These are phyloP conservation scores for Trichoderma sp. DNA, from an alignment of 2,329 filamentous ascomycete species.

Conservation along the genomic window DNA sequence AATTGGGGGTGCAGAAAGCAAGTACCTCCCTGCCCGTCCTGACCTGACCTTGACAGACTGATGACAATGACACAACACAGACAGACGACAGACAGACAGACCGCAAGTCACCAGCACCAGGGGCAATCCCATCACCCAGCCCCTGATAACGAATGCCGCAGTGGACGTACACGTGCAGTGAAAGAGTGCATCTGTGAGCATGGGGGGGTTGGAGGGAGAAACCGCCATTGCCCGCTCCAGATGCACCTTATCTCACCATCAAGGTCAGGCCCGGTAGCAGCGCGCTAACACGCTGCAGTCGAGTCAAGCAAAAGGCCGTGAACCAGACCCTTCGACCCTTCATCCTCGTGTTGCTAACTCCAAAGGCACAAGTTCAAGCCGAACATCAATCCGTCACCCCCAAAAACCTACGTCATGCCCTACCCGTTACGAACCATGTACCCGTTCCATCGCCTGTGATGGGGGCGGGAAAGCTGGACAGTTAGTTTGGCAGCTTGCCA, in stretches of 20 bases:
- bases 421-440: neutral
- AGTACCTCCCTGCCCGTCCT: neutral
- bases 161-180: neutral
- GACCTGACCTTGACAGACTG: neutral
- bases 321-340: no score
- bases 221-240: no score
- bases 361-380: no score
- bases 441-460: neutral
- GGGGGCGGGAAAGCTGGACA: neutral
- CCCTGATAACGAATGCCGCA: constrained; percentile 10
- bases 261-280: neutral
- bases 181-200: neutral
- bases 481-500: constrained; percentile 6
- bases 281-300: neutral
- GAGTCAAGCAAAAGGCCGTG: neutral
- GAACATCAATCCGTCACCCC: neutral
- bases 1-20: neutral
- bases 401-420: constrained; percentile 11
- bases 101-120: constrained; percentile 20
- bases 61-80: neutral
- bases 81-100: neutral
- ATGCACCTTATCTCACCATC: no score
- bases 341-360: neutral
- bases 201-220: neutral
- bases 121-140: neutral